Evolutionary conservation across 768 basidiomycete genomes (phyloP), one percentile per base, ranked within the genome.

Genomic region (Boletus bicolor): DNA sequence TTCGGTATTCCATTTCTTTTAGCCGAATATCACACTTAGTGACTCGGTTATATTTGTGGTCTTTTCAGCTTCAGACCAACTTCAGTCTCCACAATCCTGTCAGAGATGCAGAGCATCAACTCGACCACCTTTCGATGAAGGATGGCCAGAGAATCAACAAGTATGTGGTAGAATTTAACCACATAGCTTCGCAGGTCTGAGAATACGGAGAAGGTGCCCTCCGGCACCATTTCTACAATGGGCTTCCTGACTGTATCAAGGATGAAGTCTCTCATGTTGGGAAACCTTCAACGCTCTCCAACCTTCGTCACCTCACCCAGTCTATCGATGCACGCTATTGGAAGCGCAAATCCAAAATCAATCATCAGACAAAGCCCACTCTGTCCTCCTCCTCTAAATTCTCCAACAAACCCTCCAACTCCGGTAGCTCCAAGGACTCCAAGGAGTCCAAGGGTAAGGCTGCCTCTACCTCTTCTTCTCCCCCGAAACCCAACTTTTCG

Each of bases 291-390:
- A 55, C 48, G 5, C 37, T 54, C 1, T 12, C 26, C 0, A 46
- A 46, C 0, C 45, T 64, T 7, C 17, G 41, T 0, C 0, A n/a
- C 4, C 41, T 57, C 0, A 52, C 52, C 1, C 64, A 57, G 12
- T 11, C 11, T 0, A 49, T 58, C 21, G 56, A 65, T 30, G 30
- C 28, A 1, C 37, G 37, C 19, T 62, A 66, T 34, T 66, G 58
- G 63, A 46, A 64, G 38, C 43, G 30, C 7, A 53, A 61, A 24
- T 37, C 2, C 0, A 26, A 56, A 21, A 17, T 54, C 15, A 5
- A 0, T 7, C 36, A 10, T 2, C 35, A 54, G 37, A 10, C 2
- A 7, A 49, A 54, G 21, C 14, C 34, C 2, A 2, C 12, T 14
- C 39, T 15, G 32, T 14, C 37, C 17, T 21, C 37, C 26, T 28